Evolutionary conservation across 352 stramenopile species (phyloP).

Genomic region (Phytophthora europaea): DNA sequence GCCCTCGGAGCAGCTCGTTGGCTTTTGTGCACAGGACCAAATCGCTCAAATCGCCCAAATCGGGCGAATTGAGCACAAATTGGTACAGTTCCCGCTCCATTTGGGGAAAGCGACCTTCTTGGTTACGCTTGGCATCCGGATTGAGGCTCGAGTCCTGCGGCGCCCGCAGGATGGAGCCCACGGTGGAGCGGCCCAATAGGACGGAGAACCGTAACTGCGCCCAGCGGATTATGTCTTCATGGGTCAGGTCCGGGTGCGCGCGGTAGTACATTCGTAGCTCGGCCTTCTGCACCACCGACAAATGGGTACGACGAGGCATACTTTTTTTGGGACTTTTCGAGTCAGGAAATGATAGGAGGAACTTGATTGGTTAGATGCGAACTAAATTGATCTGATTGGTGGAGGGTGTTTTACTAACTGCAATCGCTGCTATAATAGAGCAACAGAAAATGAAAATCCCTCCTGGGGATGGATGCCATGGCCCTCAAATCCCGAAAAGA

Average conservation of each 20-base stretch:
- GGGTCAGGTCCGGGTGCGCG: conserved; percentile 37
- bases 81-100: conserved; percentile 41
- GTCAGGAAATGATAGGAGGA: not conserved
- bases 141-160: conserved; percentile 40
- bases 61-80: conserved; percentile 8
- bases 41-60: conserved; percentile 39
- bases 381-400: not conserved
- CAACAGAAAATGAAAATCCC: too few relatives aligned
- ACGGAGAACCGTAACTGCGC: conserved; percentile 36
- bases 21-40: conserved; percentile 40
- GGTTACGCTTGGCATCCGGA: conserved; percentile 42
- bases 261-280: conserved; percentile 31
- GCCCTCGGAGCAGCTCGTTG: conserved; percentile 49
- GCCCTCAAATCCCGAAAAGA: too few relatives aligned
- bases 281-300: conserved; percentile 50
- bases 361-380: not conserved
- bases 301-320: not conserved
- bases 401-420: too few relatives aligned
- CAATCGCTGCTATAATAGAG: too few relatives aligned
- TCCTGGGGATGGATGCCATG: too few relatives aligned
- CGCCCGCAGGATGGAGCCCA: conserved; percentile 39
- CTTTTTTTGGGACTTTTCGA: not conserved
- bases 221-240: conserved; percentile 48
- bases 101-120: conserved; percentile 44
- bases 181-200: conserved; percentile 41